Evolutionary conservation across 257 asterid genomes (phyloP), one percentile per base, ranked within the genome.

Genomic region (Anisodus tanguticus): DNA sequence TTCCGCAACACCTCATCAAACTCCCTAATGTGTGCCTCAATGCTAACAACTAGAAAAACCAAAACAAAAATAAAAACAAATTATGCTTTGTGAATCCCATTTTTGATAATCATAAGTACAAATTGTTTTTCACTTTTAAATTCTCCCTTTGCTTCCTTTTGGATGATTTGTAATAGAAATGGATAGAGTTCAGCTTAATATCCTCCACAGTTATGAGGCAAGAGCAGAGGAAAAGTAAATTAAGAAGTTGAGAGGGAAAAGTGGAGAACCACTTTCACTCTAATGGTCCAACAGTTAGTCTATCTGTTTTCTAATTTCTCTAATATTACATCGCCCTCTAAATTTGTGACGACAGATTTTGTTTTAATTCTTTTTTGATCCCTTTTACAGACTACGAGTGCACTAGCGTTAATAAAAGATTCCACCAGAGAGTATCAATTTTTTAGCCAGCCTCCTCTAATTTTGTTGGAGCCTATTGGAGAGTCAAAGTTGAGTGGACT

Each of bases 221-320:
- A 84, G 60, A 78, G 77, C 60, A 35, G 83, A 80, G 43, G 9
- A 22, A 35, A 22, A 35, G 60, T 79, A 66, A 71, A 84, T 86
- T 66, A 88, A 84, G 86, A 83, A 76, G 88, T 72, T 22, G 64
- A 62, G 92, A 86, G 91, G 72, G 79, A 90, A 88, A 84, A 70
- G 60, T 85, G 89, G 88, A 77, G 81, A 68, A 68, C 76, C 76
- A 8, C 53, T 37, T 72, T 72, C 57, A 19, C 41, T 19, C 80
- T 9, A 5, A 47, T 39, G 59, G 59, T 72, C 80, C 0, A 71
- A 45, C 58, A 71, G 26, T 45, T 71, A 6, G 17, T 71, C 37
- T 71, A 43, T 71, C 15, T 45, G 15, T 45, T 71, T 7, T 22
- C 26, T 67, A 67, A 45, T 4, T 71, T 4, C 16, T 64, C 7